A percentile compares a stretch with the other conserved stretches of the same genome.
Evolutionary conservation across 2,329 filamentous ascomycete species (phyloP).

Genomic region (Chaetomium strumarium): DNA sequence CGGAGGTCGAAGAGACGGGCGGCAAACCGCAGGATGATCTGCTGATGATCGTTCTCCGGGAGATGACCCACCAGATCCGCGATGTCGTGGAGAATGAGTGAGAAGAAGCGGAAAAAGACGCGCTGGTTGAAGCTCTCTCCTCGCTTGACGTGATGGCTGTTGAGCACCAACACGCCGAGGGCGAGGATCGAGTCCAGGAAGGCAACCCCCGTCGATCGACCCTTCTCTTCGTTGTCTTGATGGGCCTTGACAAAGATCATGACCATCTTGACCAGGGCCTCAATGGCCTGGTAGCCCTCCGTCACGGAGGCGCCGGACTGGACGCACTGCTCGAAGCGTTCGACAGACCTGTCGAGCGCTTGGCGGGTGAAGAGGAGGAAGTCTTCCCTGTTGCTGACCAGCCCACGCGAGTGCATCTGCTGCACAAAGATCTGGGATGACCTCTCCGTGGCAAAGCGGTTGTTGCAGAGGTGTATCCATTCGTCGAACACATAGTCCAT

Average conservation of each 20-base stretch:
- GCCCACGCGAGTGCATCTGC: conserved; percentile 69
- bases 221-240: conserved; percentile 49
- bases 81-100: conserved; percentile 72
- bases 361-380: conserved; percentile 73
- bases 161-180: conserved; percentile 73
- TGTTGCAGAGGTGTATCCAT: conserved; percentile 79
- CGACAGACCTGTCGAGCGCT: conserved; percentile 73
- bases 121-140: conserved; percentile 80
- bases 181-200: conserved; percentile 75
- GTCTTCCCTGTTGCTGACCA: conserved; percentile 70
- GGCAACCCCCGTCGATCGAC: conserved; percentile 57
- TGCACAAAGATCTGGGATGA: conserved; percentile 70
- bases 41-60: conserved; percentile 55
- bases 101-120: conserved; percentile 87
- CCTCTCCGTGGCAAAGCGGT: conserved; percentile 68
- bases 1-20: conserved; percentile 66
- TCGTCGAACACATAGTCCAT: conserved; percentile 95
- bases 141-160: conserved; percentile 75
- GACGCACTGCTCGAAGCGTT: conserved; percentile 67
- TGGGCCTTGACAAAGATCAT: conserved; percentile 69
- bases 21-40: conserved; percentile 67
- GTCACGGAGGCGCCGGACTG: conserved; percentile 53
- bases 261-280: conserved; percentile 78
- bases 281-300: conserved; percentile 58
- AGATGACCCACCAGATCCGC: conserved; percentile 52